phyloP scores from a whole-genome alignment of 2,329 filamentous ascomycete species.

The Trichoderma harzianum region DNA sequence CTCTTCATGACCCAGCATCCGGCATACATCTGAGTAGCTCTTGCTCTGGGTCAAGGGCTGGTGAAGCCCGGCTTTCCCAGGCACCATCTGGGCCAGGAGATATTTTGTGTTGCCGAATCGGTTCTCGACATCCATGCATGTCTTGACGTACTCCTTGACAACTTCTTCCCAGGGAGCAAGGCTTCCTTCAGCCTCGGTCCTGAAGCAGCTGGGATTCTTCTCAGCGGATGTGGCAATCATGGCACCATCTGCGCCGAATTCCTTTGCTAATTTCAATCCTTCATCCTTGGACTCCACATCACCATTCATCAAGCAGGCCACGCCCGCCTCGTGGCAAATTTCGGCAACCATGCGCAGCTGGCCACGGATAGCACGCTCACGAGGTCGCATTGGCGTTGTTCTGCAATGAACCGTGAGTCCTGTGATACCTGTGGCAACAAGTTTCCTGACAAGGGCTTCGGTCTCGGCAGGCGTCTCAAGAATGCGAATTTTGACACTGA shows the following conservation, averaged over 20 bases:
- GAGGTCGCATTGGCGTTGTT: slow-evolving; percentile 90
- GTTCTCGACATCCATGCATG: slow-evolving; percentile 75
- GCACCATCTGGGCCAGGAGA: slow-evolving; percentile 78
- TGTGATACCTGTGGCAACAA: slow-evolving; percentile 85
- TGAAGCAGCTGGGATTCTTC: slow-evolving; percentile 86
- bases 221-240: slow-evolving; percentile 97
- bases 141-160: slow-evolving; percentile 69
- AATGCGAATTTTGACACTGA: slow-evolving; percentile 94
- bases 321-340: slow-evolving; percentile 77
- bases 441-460: slow-evolving; percentile 68
- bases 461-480: slow-evolving; percentile 75
- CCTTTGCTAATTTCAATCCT: slow-evolving; percentile 65
- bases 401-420: slow-evolving; percentile 93
- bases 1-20: slow-evolving; percentile 61
- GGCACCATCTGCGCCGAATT: slow-evolving; percentile 86
- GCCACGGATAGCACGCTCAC: slow-evolving; percentile 80
- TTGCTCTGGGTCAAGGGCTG: slow-evolving; percentile 61
- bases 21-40: slow-evolving; percentile 68
- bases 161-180: slow-evolving; percentile 72
- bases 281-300: slow-evolving; percentile 77
- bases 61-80: slow-evolving; percentile 68
- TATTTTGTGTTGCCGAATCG: slow-evolving; percentile 92
- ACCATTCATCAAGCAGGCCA: slow-evolving; percentile 94
- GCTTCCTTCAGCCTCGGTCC: slow-evolving; percentile 64
- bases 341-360: slow-evolving; percentile 81